Evolutionary conservation across 257 asterid genomes (phyloP), one percentile per base, ranked within the genome.

Genomic region (Primulina tabacum): DNA sequence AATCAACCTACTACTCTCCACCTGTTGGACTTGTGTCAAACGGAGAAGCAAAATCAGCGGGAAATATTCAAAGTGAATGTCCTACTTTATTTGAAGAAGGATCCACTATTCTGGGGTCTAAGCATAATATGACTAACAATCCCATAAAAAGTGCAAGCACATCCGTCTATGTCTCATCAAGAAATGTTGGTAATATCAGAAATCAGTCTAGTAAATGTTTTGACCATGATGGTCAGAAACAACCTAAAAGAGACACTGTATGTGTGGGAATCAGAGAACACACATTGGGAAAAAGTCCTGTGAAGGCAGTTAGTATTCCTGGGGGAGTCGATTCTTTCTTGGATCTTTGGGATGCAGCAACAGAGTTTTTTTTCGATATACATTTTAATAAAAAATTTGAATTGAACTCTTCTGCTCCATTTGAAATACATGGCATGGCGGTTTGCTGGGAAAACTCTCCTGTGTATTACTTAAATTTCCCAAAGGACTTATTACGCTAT

Each of bases 381-480:
- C 92, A 93, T 83, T 93, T 82, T 70, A 86, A 74, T 60, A 93
- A 84, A 82, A 83, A 79, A 75, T 86, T 96, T 75, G 95, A 83
- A 64, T 67, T 87, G 71, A 86, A 79, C 78, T 68, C 86, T 70
- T 66, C 63, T 60, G 78, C 86, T 69, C 92, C 96, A 71, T 90
- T 89, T 78, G 99, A 93, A 80, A 76, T 93, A 75, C 90, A 87
- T 65, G 99, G 99, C 72, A 82, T 93, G 56, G 95, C 96, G 69
- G 71, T 93, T 82, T 90, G 97, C 77, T 93, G 97, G 99, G 88
- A 86, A 60, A 79, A 79, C 43, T 90, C 97, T 65, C 92, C 97
- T 29, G 96, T 93, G 60, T 90, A 90, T 80, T 93, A 93, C 80
- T 67, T 93, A 61, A 87, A 79, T 81, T 67, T 93, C 80, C 92